Base-by-base conservation (phyloP, 257 asterid genomes). In the Primulina tabacum region DNA sequence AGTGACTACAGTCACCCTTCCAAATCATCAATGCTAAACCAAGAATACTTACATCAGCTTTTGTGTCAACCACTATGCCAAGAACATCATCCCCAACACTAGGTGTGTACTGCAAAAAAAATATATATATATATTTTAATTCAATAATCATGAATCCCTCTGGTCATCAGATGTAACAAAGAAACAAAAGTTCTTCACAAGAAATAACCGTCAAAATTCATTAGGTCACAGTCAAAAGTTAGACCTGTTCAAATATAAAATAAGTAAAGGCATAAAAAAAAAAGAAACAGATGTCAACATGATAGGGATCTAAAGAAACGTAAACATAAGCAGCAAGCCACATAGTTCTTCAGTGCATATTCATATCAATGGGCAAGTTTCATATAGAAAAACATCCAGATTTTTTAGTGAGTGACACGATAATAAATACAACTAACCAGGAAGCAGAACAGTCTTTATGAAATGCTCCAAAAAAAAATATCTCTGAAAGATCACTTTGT, bases 11-110 rank as follows among this genome's bases (percentile, higher is more conserved):
- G n/a, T n/a, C n/a, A n/a, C n/a, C n/a, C n/a, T n/a, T n/a, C n/a
- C n/a, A n/a, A n/a, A n/a, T n/a, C n/a, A n/a, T n/a, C n/a, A n/a
- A n/a, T n/a, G n/a, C n/a, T n/a, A n/a, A n/a, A n/a, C n/a, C 64
- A 73, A 71, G 62, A 76, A 70, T 70, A 71, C 99, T 90, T 82
- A 93, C 99, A 78, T 93, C 99, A 37, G 97, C 79, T 83, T 67
- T 90, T 61, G 85, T 56, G 77, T 93, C 97, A 37, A 85, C 95
- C 75, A 93, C 96, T 61, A 90, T 87, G 56, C 99, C 99, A 57
- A 93, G 97, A 62, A 90, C 83, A 72, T 88, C 76, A 81, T 93
- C 99, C 80, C 99, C 97, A 55, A 70, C 83, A 18, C 82, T 78
- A 71, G 99, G 97, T 47, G 81, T 85, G 76, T 89, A 93, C 99